phyloP scores from a whole-genome alignment of 2,329 filamentous ascomycete species.

The Penicillium decumbens region DNA sequence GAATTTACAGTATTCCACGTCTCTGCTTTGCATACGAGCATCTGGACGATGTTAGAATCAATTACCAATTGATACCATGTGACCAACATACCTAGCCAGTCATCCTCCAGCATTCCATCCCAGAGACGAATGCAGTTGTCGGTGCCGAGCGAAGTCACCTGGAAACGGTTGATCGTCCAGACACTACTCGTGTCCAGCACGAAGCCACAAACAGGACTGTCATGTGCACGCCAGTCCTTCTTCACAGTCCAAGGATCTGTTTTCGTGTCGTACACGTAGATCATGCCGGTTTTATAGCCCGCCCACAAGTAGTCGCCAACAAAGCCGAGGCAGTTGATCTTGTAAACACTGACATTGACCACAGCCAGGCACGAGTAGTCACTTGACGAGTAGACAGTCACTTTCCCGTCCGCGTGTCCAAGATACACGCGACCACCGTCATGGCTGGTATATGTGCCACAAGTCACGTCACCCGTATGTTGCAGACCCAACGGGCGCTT shows the following conservation, averaged over 20 bases:
- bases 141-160: slow-evolving; percentile 79
- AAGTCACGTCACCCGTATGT: slow-evolving; percentile 79
- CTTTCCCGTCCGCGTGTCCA: slow-evolving; percentile 87
- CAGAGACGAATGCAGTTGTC: slow-evolving; percentile 81
- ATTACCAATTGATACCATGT: neutral
- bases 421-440: slow-evolving; percentile 79
- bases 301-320: slow-evolving; percentile 85
- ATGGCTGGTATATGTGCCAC: slow-evolving; percentile 69
- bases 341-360: slow-evolving; percentile 85
- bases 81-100: slow-evolving; percentile 68
- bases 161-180: slow-evolving; percentile 77
- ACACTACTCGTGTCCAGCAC: slow-evolving; percentile 73
- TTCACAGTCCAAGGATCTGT: slow-evolving; percentile 80
- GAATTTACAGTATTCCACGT: slow-evolving; percentile 79
- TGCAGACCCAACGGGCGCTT: slow-evolving; percentile 65
- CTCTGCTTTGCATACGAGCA: slow-evolving; percentile 75
- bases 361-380: slow-evolving; percentile 74
- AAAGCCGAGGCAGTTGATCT: slow-evolving; percentile 81
- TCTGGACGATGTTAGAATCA: slow-evolving; percentile 48
- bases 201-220: slow-evolving; percentile 73
- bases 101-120: slow-evolving; percentile 89
- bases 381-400: slow-evolving; percentile 80
- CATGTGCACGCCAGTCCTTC: slow-evolving; percentile 94
- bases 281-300: slow-evolving; percentile 87
- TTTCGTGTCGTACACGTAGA: slow-evolving; percentile 84